Percentiles rank a stretch among this genome's conserved stretches.
Evolutionary conservation across 305 asterid genomes (phyloP).

Genomic region (Solanum chacoense): DNA sequence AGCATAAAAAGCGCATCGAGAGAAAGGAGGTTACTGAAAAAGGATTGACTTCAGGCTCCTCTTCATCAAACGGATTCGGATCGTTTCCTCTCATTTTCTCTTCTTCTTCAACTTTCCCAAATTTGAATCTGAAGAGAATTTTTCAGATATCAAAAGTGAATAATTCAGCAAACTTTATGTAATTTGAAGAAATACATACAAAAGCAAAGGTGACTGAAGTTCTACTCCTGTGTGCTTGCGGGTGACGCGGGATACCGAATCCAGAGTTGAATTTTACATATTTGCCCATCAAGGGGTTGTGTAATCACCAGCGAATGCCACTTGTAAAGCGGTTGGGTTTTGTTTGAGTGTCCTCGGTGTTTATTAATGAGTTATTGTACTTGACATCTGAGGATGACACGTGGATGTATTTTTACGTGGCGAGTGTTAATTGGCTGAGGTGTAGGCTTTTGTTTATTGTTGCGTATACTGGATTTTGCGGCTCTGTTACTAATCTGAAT

Average conservation of each 20-base stretch:
- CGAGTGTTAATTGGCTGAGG: background rate
- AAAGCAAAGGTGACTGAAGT: background rate
- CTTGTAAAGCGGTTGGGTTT: background rate
- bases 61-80: slow-evolving; percentile 93
- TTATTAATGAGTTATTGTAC: too few species aligned
- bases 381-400: background rate
- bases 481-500: background rate
- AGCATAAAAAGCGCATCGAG: background rate
- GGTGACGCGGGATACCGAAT: background rate
- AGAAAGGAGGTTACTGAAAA: slow-evolving; percentile 45
- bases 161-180: background rate
- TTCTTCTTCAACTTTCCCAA: background rate
- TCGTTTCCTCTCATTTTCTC: slow-evolving; percentile 58
- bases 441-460: background rate
- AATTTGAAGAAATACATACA: background rate
- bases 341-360: background rate
- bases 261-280: background rate
- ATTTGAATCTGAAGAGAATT: background rate
- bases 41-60: slow-evolving; percentile 91
- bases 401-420: background rate
- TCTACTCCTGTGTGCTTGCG: background rate
- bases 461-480: background rate
- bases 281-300: background rate
- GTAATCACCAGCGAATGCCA: background rate
- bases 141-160: background rate